Evolutionary conservation across 1,139 yeast genomes (phyloP).

Genomic region (Kodamaea arcana): DNA sequence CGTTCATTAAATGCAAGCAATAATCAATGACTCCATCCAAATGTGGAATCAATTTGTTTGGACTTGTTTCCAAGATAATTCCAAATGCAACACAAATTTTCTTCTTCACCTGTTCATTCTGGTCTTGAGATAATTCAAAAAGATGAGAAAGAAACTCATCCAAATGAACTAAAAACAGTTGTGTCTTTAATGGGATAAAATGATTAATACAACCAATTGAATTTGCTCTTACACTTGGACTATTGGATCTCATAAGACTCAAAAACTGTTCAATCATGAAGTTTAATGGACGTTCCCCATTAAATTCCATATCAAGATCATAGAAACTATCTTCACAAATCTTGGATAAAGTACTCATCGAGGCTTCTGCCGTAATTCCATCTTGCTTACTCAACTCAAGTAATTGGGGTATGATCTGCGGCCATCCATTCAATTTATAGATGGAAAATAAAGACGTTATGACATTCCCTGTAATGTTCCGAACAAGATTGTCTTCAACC

Average conservation of each 20-base stretch:
- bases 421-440: conserved; percentile 74
- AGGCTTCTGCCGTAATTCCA: conserved; percentile 40
- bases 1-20: conserved; percentile 75
- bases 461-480: conserved; percentile 88
- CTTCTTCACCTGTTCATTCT: conserved; percentile 57
- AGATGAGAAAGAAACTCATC: conserved; percentile 64
- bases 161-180: conserved; percentile 57
- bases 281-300: conserved; percentile 66
- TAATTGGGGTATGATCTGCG: conserved; percentile 64
- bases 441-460: conserved; percentile 75
- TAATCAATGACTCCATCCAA: conserved; percentile 80
- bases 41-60: conserved; percentile 78
- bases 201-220: conserved; percentile 74
- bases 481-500: conserved; percentile 56
- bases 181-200: conserved; percentile 66
- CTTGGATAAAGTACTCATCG: conserved; percentile 77
- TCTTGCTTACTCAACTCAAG: conserved; percentile 47
- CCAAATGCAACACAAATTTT: conserved; percentile 79
- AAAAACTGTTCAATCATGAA: conserved; percentile 65
- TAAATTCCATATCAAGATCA: conserved; percentile 55
- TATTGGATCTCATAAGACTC: conserved; percentile 37
- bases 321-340: conserved; percentile 80
- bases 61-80: conserved; percentile 68
- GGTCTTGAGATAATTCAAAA: conserved; percentile 61
- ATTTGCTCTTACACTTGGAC: conserved; percentile 55